Percentiles rank a stretch among this genome's conserved stretches.
Conservation (phyloP, 371 early-diverging fungal species). For the Mucor racemosus region DNA sequence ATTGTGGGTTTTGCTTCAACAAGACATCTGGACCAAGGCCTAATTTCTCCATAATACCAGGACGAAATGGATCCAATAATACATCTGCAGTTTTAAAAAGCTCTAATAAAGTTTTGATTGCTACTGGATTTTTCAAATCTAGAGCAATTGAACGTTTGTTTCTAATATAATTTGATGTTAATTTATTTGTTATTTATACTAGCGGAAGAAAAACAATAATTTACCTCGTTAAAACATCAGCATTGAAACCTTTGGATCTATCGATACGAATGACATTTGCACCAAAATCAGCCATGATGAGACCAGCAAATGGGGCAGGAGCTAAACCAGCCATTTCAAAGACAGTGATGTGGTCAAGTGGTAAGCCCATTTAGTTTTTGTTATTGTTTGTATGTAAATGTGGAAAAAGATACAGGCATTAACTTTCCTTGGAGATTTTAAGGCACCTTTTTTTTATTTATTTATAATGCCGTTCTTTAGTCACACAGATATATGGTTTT, state of each 20-base stretch:
- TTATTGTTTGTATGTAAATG: neutral
- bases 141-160: constrained; percentile 74
- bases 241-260: constrained; percentile 39
- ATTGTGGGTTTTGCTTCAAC: constrained; percentile 56
- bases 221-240: constrained; percentile 62
- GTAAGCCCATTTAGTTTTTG: constrained; percentile 19
- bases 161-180: constrained; percentile 27
- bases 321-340: constrained; percentile 81
- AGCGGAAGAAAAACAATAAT: no score
- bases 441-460: neutral
- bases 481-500: neutral
- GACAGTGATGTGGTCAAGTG: constrained; percentile 63
- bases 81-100: constrained; percentile 66
- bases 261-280: constrained; percentile 79
- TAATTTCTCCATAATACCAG: constrained; percentile 76
- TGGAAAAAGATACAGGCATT: neutral
- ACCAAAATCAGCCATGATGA: constrained; percentile 78
- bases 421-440: neutral
- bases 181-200: neutral
- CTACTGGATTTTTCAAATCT: constrained; percentile 62
- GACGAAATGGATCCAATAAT: constrained; percentile 79
- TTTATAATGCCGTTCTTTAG: neutral
- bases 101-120: constrained; percentile 49
- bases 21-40: constrained; percentile 72
- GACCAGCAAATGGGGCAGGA: constrained; percentile 74